Base-by-base conservation (phyloP, 495 filamentous ascomycete species). In the Elaphomyces granulatus region DNA sequence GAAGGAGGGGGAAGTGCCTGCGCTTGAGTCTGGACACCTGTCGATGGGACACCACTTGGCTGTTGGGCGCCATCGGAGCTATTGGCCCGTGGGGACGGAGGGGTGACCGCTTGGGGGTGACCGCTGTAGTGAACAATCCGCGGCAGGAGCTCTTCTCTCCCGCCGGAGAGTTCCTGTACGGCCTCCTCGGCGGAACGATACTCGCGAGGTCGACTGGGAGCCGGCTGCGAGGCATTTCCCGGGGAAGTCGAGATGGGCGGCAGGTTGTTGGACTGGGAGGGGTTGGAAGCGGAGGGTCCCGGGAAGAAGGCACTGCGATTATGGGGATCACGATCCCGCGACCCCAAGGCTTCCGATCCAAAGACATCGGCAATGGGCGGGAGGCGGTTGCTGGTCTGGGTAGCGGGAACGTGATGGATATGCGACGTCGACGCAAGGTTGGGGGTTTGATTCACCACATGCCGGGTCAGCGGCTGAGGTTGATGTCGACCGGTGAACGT, bases 351-450 rank as follows among this genome's bases (percentile, higher is more conserved):
- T 42, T 88, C 83, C 31, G 77, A 74, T 8, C 81, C 82, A 53
- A 96, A 94, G 2, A 98, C 90, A 57, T 95, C 90, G 18, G 86
- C 78, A 38, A 98, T 87, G 0, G 90, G 90, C 14, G 90, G 90
- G 20, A 98, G 72, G 26, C 90, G 81, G 56, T 96, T 96, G 52
- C 78, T 79, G 2, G 90, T 94, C 56, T 93, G 86, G 36, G 71
- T 77, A 8, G 87, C 86, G 12, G 84, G 86, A 9, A 92, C 70
- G 50, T 94, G 87, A 52, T 94, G 86, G 55, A 94, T 90, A 49
- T 94, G 87, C 20, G 84, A 90, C 0, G 82, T 85, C 43, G 79
- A 81, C 17, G 81, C 82, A 35, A 94, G 70, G 42, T 83, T 87
- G 6, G 85, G 86, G 16, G 86, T 80, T 43, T 88, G 81, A 56